A percentile compares a stretch with the other conserved stretches of the same genome.
phyloP scores from a whole-genome alignment of 139 green algal species.

The Pleodorina starrii region DNA sequence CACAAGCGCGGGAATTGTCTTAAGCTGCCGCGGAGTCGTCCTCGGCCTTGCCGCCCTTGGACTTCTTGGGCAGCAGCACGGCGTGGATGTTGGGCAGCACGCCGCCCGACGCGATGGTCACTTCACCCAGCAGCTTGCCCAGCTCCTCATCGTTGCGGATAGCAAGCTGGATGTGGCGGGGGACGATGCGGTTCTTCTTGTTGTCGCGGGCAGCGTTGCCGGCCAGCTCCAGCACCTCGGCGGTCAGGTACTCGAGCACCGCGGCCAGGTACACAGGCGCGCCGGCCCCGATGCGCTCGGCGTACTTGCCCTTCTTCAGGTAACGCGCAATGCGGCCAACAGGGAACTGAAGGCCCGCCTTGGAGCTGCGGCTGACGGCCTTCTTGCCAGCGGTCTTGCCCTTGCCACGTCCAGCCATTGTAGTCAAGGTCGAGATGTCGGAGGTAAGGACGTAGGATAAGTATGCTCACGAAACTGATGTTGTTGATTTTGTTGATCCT shows the following conservation, averaged over 20 bases:
- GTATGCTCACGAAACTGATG: background rate
- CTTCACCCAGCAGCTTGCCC: conserved; percentile 81
- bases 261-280: conserved; percentile 75
- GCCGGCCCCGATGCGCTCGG: conserved; percentile 65
- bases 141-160: conserved; percentile 95
- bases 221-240: conserved; percentile 87
- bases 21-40: background rate
- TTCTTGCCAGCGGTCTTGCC: conserved; percentile 69
- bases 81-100: conserved; percentile 36
- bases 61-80: conserved; percentile 24
- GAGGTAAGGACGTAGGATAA: background rate
- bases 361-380: conserved; percentile 68
- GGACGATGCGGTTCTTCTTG: conserved; percentile 91
- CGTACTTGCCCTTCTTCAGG: conserved; percentile 81
- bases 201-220: conserved; percentile 92
- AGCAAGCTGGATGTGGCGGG: conserved; percentile 92
- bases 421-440: background rate
- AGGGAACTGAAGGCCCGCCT: conserved; percentile 89
- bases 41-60: conserved; percentile 5
- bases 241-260: conserved; percentile 76
- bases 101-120: conserved; percentile 24
- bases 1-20: background rate
- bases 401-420: conserved; percentile 33
- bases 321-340: conserved; percentile 84
- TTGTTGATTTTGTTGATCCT: too few species aligned